phyloP scores from a whole-genome alignment of 1,284 basidiomycete genomes.

The Puccinia triticina region DNA sequence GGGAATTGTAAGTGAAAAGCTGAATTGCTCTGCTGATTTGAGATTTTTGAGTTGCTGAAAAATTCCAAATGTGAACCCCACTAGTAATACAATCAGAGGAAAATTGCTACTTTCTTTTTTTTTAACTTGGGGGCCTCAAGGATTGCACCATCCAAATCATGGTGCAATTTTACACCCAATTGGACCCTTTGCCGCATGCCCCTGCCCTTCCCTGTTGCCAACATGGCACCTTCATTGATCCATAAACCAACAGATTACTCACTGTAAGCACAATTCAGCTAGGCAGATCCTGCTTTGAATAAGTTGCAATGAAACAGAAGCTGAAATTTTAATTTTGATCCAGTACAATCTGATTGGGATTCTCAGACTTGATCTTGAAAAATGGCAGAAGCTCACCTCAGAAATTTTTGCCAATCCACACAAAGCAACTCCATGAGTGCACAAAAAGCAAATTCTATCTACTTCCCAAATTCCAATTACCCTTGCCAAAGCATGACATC shows the following conservation, averaged over 20 bases:
- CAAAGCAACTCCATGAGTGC: neutral
- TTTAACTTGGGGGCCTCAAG: too few relatives aligned
- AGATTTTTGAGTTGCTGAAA: too few relatives aligned
- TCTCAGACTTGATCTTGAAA: constrained; percentile 17
- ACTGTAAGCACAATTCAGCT: constrained; percentile 34
- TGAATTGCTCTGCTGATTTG: too few relatives aligned
- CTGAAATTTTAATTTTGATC: neutral
- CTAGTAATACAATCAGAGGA: too few relatives aligned
- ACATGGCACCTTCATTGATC: constrained; percentile 45
- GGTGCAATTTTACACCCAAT: too few relatives aligned
- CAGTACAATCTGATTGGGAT: constrained; percentile 45
- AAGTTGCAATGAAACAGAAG: neutral
- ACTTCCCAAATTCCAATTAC: neutral
- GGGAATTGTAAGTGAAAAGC: too few relatives aligned
- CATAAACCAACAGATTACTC: constrained; percentile 37
- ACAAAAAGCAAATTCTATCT: neutral
- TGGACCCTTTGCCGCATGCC: too few relatives aligned
- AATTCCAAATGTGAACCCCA: too few relatives aligned
- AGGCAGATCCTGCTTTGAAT: neutral
- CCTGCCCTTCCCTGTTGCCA: constrained; percentile 30
- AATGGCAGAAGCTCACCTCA: constrained; percentile 16
- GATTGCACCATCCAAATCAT: too few relatives aligned
- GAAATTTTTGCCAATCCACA: constrained; percentile 3
- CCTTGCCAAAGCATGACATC: too few relatives aligned
- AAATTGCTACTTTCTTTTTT: too few relatives aligned